Evolutionary conservation across 176 grass and related monocot genomes (phyloP).

Genomic region (Oryza coarctata): DNA sequence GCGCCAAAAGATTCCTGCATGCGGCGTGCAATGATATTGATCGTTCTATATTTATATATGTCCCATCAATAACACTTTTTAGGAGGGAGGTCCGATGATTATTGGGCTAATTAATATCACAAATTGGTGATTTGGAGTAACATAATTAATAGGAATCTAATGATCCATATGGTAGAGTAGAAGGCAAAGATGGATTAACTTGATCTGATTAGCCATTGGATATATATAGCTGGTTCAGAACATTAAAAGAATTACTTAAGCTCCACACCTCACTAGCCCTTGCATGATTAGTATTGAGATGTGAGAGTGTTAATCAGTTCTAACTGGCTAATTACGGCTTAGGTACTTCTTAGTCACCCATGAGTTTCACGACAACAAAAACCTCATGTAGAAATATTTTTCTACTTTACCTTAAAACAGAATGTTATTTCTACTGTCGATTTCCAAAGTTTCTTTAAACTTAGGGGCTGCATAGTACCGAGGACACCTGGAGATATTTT

Average conservation of each 20-base stretch:
- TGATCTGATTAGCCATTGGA: not conserved
- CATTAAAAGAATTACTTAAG: constrained; percentile 7
- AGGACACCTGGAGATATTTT: too few species aligned
- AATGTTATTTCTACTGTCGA: too few species aligned
- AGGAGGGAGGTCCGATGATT: not conserved
- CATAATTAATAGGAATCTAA: constrained; percentile 13
- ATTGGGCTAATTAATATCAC: constrained; percentile 4
- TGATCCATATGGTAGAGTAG: constrained; percentile 14
- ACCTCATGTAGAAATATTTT: not conserved
- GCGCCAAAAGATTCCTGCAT: constrained; percentile 24
- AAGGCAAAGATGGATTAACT: constrained; percentile 4
- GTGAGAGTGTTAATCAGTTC: not conserved
- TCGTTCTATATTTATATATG: not conserved
- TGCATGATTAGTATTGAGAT: not conserved
- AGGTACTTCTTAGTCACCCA: too few species aligned
- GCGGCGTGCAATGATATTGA: not conserved
- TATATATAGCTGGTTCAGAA: constrained; percentile 10
- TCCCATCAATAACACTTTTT: not conserved
- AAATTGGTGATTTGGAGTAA: constrained; percentile 19
- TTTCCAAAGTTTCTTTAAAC: too few species aligned
- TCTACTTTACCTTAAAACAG: too few species aligned
- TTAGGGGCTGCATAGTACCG: too few species aligned
- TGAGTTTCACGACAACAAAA: not conserved
- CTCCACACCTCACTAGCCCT: not conserved
- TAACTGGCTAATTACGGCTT: too few species aligned